These are phyloP conservation scores for Saccharomyces hybrid DNA, from an alignment of 1,139 yeast genomes.

Conservation along the genomic window DNA sequence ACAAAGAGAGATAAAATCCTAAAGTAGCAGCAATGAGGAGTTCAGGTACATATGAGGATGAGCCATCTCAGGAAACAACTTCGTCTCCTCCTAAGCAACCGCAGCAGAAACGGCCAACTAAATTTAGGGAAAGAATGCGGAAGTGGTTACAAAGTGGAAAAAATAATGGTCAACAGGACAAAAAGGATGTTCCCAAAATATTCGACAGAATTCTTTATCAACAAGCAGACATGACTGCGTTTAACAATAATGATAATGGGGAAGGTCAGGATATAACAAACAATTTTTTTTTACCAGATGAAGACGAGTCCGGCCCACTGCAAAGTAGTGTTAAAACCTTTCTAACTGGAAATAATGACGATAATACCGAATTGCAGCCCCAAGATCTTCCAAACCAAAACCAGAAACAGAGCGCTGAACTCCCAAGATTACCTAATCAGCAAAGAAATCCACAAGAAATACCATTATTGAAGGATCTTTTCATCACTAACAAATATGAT, in stretches of 20 bases:
- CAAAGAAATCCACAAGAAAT: not conserved
- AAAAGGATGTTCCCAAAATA: not conserved
- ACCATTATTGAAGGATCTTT: not conserved
- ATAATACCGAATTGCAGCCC: not conserved
- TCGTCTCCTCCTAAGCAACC: not conserved
- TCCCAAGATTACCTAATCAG: not conserved
- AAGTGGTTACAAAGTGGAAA: not conserved
- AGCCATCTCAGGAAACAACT: not conserved
- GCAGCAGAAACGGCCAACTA: not conserved
- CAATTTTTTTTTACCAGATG: not conserved
- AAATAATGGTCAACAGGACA: not conserved
- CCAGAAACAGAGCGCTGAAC: not conserved
- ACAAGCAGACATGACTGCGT: not conserved
- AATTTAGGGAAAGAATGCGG: not conserved
- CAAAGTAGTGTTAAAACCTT: conserved; percentile 3
- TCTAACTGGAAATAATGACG: conserved; percentile 4
- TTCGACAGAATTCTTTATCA: not conserved
- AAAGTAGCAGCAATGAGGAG: not conserved
- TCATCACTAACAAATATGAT: not conserved
- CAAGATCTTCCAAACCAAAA: not conserved
- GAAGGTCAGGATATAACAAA: not conserved
- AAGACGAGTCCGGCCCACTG: not conserved
- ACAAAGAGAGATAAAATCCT: not conserved
- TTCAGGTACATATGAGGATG: not conserved
- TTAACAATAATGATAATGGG: not conserved